These are phyloP conservation scores for Pseudoperonospora humuli DNA, from an alignment of 352 stramenopile genomes.

Conservation along the genomic window DNA sequence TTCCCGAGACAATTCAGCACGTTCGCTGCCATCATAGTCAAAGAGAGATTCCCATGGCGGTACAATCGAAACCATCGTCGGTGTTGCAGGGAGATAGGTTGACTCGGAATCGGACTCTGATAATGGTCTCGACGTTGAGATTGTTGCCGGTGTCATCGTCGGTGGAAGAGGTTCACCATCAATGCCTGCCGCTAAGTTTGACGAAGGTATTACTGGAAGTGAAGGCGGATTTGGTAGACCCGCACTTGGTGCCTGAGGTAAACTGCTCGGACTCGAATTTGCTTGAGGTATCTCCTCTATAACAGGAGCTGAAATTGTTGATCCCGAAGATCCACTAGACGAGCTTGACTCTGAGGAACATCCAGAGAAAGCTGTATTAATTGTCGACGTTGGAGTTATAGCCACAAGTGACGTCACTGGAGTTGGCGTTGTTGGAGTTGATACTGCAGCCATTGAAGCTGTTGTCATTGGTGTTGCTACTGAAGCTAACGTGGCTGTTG, in stretches of 20 bases:
- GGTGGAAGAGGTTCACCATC: conserved; percentile 1
- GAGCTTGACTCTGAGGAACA: conserved; percentile 1
- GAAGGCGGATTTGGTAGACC: conserved; percentile 16
- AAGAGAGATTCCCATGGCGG: conserved; percentile 3
- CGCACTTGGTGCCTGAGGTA: background rate
- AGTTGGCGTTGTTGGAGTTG: background rate
- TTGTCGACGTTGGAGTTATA: background rate
- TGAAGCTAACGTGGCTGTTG: background rate
- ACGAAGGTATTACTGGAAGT: conserved; percentile 14
- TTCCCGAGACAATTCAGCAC: conserved; percentile 1
- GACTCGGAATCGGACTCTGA: conserved; percentile 6
- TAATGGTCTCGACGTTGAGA: conserved; percentile 1
- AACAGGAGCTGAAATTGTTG: conserved; percentile 13
- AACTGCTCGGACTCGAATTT: background rate
- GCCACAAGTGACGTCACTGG: conserved; percentile 1
- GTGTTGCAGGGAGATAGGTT: background rate
- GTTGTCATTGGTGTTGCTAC: background rate
- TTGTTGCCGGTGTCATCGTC: conserved; percentile 5
- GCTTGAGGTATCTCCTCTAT: conserved; percentile 7
- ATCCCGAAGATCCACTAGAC: conserved; percentile 1
- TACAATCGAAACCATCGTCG: background rate
- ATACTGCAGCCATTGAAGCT: background rate
- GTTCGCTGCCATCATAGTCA: background rate
- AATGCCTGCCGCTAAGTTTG: conserved; percentile 1
- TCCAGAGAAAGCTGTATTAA: background rate